Percentiles rank a stretch among this genome's conserved stretches.
phyloP scores from a whole-genome alignment of 495 filamentous ascomycete species.

The Aspergillus asperescens region DNA sequence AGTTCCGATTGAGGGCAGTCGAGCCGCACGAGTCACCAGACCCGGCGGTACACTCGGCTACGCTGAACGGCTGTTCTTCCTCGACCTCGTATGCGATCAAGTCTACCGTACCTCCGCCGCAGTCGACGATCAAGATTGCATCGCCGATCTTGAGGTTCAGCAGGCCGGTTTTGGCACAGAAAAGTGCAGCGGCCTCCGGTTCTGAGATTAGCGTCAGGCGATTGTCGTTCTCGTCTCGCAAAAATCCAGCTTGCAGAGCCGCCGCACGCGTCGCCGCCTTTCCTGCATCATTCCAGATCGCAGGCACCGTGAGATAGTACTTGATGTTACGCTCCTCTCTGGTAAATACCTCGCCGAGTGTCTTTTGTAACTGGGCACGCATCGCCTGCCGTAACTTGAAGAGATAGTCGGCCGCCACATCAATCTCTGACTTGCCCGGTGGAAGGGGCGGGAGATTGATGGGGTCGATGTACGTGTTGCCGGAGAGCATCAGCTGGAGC shows the following conservation, averaged over 20 bases:
- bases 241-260: conserved; percentile 70
- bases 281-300: conserved; percentile 78
- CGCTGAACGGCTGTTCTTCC: conserved; percentile 70
- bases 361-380: conserved; percentile 70
- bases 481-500: conserved; percentile 73
- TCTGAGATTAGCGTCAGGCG: conserved; percentile 70
- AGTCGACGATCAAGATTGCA: conserved; percentile 74
- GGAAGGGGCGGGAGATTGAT: conserved; percentile 75
- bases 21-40: conserved; percentile 76
- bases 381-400: conserved; percentile 75
- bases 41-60: conserved; percentile 71
- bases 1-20: conserved; percentile 75
- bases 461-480: conserved; percentile 77
- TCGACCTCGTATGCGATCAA: conserved; percentile 78
- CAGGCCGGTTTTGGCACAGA: conserved; percentile 72
- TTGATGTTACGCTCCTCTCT: conserved; percentile 73
- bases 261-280: conserved; percentile 73
- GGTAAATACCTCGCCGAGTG: conserved; percentile 69
- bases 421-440: conserved; percentile 73
- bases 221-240: conserved; percentile 73
- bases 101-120: conserved; percentile 75
- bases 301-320: conserved; percentile 72
- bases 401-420: conserved; percentile 74
- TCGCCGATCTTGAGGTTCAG: conserved; percentile 72
- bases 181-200: conserved; percentile 72